phyloP scores from a whole-genome alignment of 2,329 filamentous ascomycete species.

The Balansia obtecta region DNA sequence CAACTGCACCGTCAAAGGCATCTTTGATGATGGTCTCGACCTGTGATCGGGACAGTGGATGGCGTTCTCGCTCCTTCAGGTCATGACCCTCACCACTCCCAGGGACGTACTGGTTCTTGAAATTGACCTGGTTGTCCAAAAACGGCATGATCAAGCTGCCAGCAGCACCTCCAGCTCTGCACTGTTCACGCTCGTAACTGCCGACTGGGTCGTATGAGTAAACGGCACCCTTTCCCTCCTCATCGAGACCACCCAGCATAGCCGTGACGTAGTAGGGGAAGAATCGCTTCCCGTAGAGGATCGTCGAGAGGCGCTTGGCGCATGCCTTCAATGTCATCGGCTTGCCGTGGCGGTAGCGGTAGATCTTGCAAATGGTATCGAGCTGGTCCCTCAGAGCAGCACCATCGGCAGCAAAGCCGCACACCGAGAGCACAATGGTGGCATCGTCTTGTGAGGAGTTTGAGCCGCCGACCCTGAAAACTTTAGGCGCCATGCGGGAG shows the following conservation, averaged over 20 bases:
- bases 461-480: conserved; percentile 93
- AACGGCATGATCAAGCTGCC: conserved; percentile 97
- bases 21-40: conserved; percentile 88
- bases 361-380: conserved; percentile 95
- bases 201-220: conserved; percentile 98
- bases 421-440: conserved; percentile 81
- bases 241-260: conserved; percentile 86
- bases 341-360: conserved; percentile 96
- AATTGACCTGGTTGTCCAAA: conserved; percentile 98
- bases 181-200: conserved; percentile 94
- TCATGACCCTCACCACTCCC: conserved; percentile 75
- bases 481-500: conserved; percentile 86
- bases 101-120: conserved; percentile 95
- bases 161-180: conserved; percentile 82
- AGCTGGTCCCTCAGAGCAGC: conserved; percentile 87
- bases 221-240: conserved; percentile 84
- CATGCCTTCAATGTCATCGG: conserved; percentile 89
- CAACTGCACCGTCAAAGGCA: conserved; percentile 94
- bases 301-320: conserved; percentile 86
- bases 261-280: conserved; percentile 98
- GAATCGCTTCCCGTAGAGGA: conserved; percentile 95
- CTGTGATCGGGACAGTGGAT: conserved; percentile 57
- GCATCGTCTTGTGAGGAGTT: conserved; percentile 75
- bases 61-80: conserved; percentile 56
- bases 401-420: conserved; percentile 91